Base-by-base conservation (phyloP, 176 grass and related monocot species). In the Eragrostis curvula region DNA sequence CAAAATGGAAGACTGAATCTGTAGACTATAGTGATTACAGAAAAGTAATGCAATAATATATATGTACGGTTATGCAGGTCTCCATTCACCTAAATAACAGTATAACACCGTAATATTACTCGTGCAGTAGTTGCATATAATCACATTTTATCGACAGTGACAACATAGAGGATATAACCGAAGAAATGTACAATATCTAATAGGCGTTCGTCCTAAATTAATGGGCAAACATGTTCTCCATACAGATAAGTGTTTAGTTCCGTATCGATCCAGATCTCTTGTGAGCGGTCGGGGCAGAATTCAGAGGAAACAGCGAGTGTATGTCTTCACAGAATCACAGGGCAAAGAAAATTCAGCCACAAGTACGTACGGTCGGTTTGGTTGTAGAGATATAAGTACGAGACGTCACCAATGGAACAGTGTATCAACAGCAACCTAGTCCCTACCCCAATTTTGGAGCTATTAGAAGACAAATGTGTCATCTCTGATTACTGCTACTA, bases 401-500 rank as follows among this genome's bases (percentile, higher is more conserved):
- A 78, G 40, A 78, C 47, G 56, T 82, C 83, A 43, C 72, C 72
- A 82, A 85, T 85, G 78, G 47, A 85, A 71, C 78, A 77, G 47
- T 85, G 40, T 57, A n/a, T 65, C 11, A 15, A 89, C 78, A 81
- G 57, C 68, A 66, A 76, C 87, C 39, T 73, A 88, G 66, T 64
- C 66, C 70, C 64, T 63, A 81, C 52, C 32, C 77, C 15, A 42
- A 64, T 50, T 74, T 18, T 53, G 61, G 69, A 68, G 59, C 44
- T 78, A 67, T 42, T 39, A 44, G 23, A 30, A 74, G 28, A 81
- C 68, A 67, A 73, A 65, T 68, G 9, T 66, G 58, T 27, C 6
- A 74, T 32, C 44, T 21, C 61, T 61, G 32, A 57, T 66, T 45
- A 66, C 43, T 69, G 57, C 45, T 3, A 15, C 41, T 4, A 17